A percentile compares a stretch with the other conserved stretches of the same genome.
These are phyloP conservation scores for Leavenworthia alabamica DNA, from an alignment of 345 rosid genomes.

Conservation along the genomic window DNA sequence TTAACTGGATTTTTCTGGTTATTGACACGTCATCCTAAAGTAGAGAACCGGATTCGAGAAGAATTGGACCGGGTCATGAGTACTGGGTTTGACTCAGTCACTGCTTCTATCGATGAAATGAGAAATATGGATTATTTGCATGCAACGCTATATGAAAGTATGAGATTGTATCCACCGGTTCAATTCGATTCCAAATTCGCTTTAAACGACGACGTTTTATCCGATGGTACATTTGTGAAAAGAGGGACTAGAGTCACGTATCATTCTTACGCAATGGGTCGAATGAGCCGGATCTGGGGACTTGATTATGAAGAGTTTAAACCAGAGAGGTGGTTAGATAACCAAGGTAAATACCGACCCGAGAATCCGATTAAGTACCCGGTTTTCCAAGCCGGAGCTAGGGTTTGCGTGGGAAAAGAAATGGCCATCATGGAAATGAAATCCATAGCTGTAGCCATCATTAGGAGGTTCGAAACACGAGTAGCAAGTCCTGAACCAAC, in stretches of 20 bases:
- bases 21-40: slow-evolving; percentile 41
- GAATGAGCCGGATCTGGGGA: slow-evolving; percentile 68
- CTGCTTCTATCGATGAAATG: slow-evolving; percentile 35
- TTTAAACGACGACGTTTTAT: slow-evolving; percentile 45
- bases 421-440: slow-evolving; percentile 67
- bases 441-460: slow-evolving; percentile 43
- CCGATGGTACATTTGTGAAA: slow-evolving; percentile 51
- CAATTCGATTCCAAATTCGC: slow-evolving; percentile 75
- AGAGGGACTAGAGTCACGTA: slow-evolving; percentile 69
- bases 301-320: slow-evolving; percentile 53
- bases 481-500: not conserved
- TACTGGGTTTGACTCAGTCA: slow-evolving; percentile 20
- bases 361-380: slow-evolving; percentile 63
- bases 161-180: slow-evolving; percentile 69
- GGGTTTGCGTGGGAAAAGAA: slow-evolving; percentile 78
- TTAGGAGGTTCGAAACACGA: slow-evolving; percentile 37
- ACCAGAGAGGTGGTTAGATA: slow-evolving; percentile 69
- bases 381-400: slow-evolving; percentile 61
- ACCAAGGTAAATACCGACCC: slow-evolving; percentile 36
- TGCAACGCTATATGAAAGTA: slow-evolving; percentile 49
- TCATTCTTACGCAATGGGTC: slow-evolving; percentile 75
- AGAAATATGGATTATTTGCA: slow-evolving; percentile 52
- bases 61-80: slow-evolving; percentile 44
- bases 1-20: slow-evolving; percentile 63
- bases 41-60: slow-evolving; percentile 40